Percentiles rank a stretch among this genome's conserved stretches.
phyloP scores from a whole-genome alignment of 805 yeast genomes.

The Kuraishia borneana region DNA sequence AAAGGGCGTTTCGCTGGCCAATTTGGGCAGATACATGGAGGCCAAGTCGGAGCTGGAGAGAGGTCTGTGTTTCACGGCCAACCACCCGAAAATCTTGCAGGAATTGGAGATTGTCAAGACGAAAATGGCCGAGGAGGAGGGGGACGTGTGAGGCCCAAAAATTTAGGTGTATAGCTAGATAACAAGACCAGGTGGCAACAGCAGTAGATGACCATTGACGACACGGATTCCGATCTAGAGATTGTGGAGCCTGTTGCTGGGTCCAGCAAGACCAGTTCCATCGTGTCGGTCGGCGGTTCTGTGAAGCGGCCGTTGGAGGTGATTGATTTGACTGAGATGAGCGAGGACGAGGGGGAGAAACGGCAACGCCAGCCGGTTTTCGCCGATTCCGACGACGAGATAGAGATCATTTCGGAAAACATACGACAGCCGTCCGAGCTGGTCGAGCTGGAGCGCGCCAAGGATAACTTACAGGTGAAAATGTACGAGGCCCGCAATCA shows the following conservation, averaged over 20 bases:
- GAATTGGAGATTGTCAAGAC: conserved; percentile 36
- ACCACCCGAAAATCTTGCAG: conserved; percentile 34
- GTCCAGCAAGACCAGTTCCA: no score
- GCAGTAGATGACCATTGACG: no score
- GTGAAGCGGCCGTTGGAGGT: no score
- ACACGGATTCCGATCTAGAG: no score
- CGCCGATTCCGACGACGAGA: background rate
- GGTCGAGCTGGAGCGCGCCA: background rate
- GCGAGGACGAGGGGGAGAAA: conserved; percentile 55
- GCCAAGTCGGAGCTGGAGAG: conserved; percentile 63
- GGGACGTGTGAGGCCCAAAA: no score
- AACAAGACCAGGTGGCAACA: no score
- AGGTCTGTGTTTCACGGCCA: conserved; percentile 54
- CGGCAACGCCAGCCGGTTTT: no score
- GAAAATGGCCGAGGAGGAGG: conserved; percentile 45
- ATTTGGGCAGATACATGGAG: conserved; percentile 49
- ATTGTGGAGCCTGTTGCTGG: no score
- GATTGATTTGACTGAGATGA: conserved; percentile 33
- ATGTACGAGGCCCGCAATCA: no score
- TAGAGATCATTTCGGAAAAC: background rate
- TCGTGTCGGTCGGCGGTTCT: no score
- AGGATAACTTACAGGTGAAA: no score
- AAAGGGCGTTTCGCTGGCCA: conserved; percentile 51
- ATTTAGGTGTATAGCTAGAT: no score
- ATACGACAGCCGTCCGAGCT: background rate